Conservation (phyloP, 2,329 filamentous ascomycete genomes). For the Macrophomina pseudophaseolina region DNA sequence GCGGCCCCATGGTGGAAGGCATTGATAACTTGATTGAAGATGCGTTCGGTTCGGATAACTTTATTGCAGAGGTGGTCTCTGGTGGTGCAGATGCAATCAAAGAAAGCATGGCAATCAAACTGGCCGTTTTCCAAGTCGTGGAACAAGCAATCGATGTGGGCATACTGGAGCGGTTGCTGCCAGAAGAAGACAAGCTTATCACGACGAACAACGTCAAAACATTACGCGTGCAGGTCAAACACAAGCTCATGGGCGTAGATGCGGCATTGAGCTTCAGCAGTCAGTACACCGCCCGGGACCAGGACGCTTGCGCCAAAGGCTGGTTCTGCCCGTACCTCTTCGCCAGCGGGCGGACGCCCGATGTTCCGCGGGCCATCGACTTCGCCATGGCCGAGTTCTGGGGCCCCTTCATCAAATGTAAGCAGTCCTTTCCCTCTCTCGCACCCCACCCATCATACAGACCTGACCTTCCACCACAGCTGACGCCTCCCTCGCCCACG, state of each 20-base stretch:
- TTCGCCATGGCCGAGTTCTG: conserved; percentile 46
- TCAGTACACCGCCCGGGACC: conserved; percentile 34
- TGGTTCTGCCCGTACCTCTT: conserved; percentile 48
- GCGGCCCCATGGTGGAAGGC: conserved; percentile 41
- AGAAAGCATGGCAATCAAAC: conserved; percentile 38
- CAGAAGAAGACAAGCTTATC: conserved; percentile 47
- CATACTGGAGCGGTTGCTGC: conserved; percentile 44
- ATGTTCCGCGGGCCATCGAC: conserved; percentile 40
- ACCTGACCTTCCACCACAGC: conserved; percentile 27
- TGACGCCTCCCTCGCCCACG: conserved; percentile 45
- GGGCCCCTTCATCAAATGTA: conserved; percentile 44
- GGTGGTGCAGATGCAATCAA: conserved; percentile 39
- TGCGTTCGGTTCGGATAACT: conserved; percentile 42
- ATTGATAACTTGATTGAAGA: conserved; percentile 36
- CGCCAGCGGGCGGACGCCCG: conserved; percentile 40
- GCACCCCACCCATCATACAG: background rate
- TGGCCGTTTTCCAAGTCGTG: conserved; percentile 45
- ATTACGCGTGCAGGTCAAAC: conserved; percentile 44
- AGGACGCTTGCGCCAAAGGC: conserved; percentile 41
- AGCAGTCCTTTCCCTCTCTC: conserved; percentile 18
- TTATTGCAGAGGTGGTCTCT: conserved; percentile 41
- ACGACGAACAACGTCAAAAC: conserved; percentile 43
- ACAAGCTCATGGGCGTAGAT: conserved; percentile 49
- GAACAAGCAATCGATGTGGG: conserved; percentile 48
- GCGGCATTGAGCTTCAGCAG: conserved; percentile 42